Evolutionary conservation across 306 rosid species (phyloP).

Genomic region (Styphnolobium japonicum): DNA sequence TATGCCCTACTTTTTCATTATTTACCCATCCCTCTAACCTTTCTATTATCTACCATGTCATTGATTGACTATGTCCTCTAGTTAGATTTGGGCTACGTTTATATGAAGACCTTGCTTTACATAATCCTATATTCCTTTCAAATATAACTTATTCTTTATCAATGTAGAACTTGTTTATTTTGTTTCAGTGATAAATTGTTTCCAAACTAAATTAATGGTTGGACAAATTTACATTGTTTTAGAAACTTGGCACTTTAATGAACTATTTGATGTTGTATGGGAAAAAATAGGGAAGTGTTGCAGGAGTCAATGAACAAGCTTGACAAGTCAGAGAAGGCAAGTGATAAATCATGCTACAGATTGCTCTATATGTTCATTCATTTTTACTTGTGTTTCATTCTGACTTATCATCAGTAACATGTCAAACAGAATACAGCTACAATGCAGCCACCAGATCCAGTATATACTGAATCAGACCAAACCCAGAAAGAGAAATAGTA

Average conservation of each 20-base stretch:
- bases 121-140: background rate
- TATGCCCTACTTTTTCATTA: background rate
- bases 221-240: background rate
- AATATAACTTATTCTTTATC: background rate
- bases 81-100: background rate
- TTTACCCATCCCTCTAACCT: background rate
- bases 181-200: background rate
- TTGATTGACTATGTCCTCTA: background rate
- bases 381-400: background rate
- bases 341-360: background rate
- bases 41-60: background rate
- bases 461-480: background rate
- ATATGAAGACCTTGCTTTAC: background rate
- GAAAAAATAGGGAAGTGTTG: slow-evolving; percentile 6
- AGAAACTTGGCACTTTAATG: background rate
- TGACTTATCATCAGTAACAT: background rate
- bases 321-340: background rate
- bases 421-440: background rate
- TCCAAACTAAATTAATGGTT: background rate
- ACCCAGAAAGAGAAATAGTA: slow-evolving; percentile 5
- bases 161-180: background rate
- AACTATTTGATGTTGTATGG: background rate
- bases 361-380: background rate
- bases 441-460: no score
- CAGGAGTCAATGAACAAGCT: background rate